phyloP scores from a whole-genome alignment of 1,284 basidiomycete genomes.

The Chalciporus sp. region DNA sequence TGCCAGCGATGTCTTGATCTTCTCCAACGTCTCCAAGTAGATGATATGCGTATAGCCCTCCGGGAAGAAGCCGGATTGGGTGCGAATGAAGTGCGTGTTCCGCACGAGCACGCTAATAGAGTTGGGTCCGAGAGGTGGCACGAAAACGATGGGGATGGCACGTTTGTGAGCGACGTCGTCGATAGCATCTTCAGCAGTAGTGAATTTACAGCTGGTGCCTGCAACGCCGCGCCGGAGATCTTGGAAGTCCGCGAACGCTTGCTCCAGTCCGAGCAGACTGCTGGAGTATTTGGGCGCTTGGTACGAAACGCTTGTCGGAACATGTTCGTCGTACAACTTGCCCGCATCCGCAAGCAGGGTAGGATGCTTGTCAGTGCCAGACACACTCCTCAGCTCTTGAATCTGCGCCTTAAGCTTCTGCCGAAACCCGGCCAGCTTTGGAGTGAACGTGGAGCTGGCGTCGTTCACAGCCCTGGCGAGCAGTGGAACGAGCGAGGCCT shows the following conservation, averaged over 20 bases:
- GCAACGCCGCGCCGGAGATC: background rate
- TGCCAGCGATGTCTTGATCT: background rate
- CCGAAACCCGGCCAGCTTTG: background rate
- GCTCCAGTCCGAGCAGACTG: background rate
- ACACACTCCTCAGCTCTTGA: background rate
- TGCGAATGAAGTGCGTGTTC: background rate
- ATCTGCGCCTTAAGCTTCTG: background rate
- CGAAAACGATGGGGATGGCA: background rate
- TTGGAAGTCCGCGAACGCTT: background rate
- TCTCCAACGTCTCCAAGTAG: background rate
- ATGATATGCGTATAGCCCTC: background rate
- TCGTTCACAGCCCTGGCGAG: background rate
- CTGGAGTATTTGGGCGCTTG: background rate
- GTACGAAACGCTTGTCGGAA: background rate
- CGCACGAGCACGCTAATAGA: background rate
- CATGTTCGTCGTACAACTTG: background rate
- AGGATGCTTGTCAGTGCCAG: background rate
- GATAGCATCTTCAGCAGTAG: background rate
- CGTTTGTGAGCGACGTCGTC: background rate
- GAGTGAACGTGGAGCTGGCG: background rate
- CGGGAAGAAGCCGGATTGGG: background rate
- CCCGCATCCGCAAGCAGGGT: background rate
- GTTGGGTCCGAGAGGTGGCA: background rate
- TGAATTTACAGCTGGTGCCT: background rate
- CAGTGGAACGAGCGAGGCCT: background rate